These are phyloP conservation scores for Puccinia coronata DNA, from an alignment of 1,284 basidiomycete species.

Conservation along the genomic window DNA sequence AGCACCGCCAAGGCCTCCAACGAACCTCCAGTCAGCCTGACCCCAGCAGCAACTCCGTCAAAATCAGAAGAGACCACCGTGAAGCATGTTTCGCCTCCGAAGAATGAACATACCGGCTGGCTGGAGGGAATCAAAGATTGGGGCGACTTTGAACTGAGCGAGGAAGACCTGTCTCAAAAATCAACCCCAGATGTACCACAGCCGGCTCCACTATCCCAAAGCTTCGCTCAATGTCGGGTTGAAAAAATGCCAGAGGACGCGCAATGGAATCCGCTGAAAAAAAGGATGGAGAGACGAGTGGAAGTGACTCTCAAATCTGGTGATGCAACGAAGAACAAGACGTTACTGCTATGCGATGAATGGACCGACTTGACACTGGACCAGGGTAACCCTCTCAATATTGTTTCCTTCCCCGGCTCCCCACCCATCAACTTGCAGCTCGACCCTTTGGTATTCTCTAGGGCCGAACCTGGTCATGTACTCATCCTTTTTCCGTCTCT, in stretches of 20 bases:
- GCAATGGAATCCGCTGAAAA: constrained; percentile 37
- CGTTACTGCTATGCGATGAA: constrained; percentile 42
- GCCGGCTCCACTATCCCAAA: constrained; percentile 6
- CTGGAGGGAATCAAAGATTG: constrained; percentile 38
- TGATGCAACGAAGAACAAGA: neutral
- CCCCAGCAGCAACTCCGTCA: neutral
- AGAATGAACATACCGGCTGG: neutral
- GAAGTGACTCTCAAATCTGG: constrained; percentile 15
- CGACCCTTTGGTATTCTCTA: constrained; percentile 36
- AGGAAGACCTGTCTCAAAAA: constrained; percentile 19
- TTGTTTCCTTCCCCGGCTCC: constrained; percentile 37
- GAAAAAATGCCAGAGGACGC: neutral
- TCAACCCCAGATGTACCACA: neutral
- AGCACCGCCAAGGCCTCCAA: neutral
- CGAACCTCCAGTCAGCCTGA: neutral
- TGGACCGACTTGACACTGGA: constrained; percentile 32
- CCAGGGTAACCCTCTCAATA: constrained; percentile 27
- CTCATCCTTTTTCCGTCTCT: constrained; percentile 85
- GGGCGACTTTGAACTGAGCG: constrained; percentile 5
- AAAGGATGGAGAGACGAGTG: constrained; percentile 31
- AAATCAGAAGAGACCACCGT: neutral
- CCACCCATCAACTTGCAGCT: constrained; percentile 33
- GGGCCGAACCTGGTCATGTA: constrained; percentile 56
- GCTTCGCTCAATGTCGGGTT: constrained; percentile 20
- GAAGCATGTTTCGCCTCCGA: neutral